Evolutionary conservation across 2,329 filamentous ascomycete species (phyloP), one percentile per base, ranked within the genome.

Genomic region (Aureobasidium sp.): DNA sequence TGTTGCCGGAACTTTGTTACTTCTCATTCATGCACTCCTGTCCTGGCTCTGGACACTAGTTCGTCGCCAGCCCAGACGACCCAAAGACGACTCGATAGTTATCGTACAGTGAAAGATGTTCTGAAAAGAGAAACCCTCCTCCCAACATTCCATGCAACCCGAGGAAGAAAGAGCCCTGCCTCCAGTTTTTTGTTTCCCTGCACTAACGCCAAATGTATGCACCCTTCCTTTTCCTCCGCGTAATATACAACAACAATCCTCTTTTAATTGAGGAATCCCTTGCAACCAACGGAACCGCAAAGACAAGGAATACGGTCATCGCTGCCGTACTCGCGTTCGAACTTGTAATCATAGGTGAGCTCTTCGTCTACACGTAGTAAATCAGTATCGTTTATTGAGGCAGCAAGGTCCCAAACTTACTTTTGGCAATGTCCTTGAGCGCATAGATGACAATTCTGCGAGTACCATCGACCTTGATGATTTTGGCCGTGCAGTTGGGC

Each of bases 261-360:
- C n/a, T 32, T 55, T 81, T 78, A 98, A 73, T 98, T 98, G 72
- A 98, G 88, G 76, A 97, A 98, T 59, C 93, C 93, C 77, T 98
- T 98, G 77, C 93, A 98, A 42, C 89, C 90, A 25, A 90, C 83
- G 38, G 91, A 96, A 56, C 93, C 93, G 70, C 93, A 98, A 47
- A 98, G 83, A 75, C 93, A 98, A 47, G 93, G 93, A 63, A 98
- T 96, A 59, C 93, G 88, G 70, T 98, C 93, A 58, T 90, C 81
- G 62, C 89, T 94, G 64, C 90, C 90, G 65, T 94, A 88, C 72
- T 98, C 93, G 63, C 93, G 87, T 75, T 98, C 93, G 70, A 98
- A 98, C 71, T 98, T 98, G 80, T 98, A 98, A 75, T 98, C 93
- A 74, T 98, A 98, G 2, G 93, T 98, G 68, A 98, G 83, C 76